Evolutionary conservation across 2,329 filamentous ascomycete genomes (phyloP), one percentile per base, ranked within the genome.

Genomic region (Periconia sp.): DNA sequence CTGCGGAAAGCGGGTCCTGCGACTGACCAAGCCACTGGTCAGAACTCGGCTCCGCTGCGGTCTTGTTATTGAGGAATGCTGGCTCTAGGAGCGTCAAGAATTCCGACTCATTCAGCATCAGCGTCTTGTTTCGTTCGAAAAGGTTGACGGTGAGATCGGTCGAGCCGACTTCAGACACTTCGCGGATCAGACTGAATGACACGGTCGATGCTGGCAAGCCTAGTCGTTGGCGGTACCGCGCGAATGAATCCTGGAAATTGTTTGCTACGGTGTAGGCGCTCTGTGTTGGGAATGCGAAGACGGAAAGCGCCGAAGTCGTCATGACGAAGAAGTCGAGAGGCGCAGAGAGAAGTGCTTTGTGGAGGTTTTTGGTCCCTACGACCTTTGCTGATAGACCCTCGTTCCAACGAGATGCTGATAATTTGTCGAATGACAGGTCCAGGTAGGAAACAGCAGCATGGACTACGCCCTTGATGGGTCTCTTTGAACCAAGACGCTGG

Each of bases 261-360:
- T 65, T 65, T 2, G 56, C 60, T 2, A 63, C 65, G 23, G 42
- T 52, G 47, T 71, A 71, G 14, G 54, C 45, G 13, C 53, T 33
- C 46, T 68, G 62, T 8, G 62, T 57, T 1, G 56, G 40, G 17
- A 55, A 15, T 6, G 49, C 64, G 15, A 60, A 7, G 15, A 66
- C 52, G n/a, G n/a, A n/a, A n/a, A 13, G 59, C 49, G 5, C 44
- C 48, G 6, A 60, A 48, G 65, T 64, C 9, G 49, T 51, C 56
- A 69, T 63, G 47, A 59, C 35, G 57, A 71, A 70, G 53, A 70
- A 67, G 47, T 70, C 66, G 2, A 69, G 55, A 10, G 52, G 33
- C 15, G 51, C 41, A 3, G 44, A 9, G 1, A 50, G 15, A 3
- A 54, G 55, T 0, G 52, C 54, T 41, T 62, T 54, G 55, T 71